Evolutionary conservation across 1,139 yeast species (phyloP), one percentile per base, ranked within the genome.

Genomic region (Geotrichum aggregatum): DNA sequence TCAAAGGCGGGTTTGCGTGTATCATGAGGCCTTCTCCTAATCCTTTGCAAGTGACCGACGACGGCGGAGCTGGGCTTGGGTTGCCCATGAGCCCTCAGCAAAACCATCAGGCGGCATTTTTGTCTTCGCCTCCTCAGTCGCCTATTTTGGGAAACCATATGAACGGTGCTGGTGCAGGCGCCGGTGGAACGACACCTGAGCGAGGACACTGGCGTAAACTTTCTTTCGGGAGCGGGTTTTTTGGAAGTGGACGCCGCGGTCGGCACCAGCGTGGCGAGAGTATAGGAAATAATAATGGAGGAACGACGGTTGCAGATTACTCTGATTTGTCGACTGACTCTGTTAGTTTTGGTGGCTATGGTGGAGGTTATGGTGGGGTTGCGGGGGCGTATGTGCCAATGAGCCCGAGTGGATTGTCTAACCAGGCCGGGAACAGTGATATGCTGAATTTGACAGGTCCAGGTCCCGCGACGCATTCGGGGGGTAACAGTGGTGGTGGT

Each of bases 1-100:
- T 92, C 22, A 85, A 85, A 63, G 98, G 98, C 53, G 98, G 98
- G 0, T 92, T 92, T 67, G 78, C 87, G 34, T 92, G 98, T 71
- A 76, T 82, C 11, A 92, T 86, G 66, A 76, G 79, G 24, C 82
- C 86, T 3, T 58, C 64, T 8, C 62, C n/a, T n/a, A n/a, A n/a
- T n/a, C n/a, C n/a, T n/a, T n/a, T n/a, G n/a, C n/a, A n/a, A n/a
- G n/a, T n/a, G n/a, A n/a, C n/a, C 34, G 49, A 18, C 30, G 11
- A 16, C 13, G 21, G 13, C 22, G 26, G 21, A 35, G 28, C 40
- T 18, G 41, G 41, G 5, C 4, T 38, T 7, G 6, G 11, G 7
- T 38, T 24, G 13, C 43, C 43, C 8, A 18, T 14, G 10, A 39
- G 43, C 13, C 43, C 43, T 14, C 26, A 4, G 22, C 33, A 11